phyloP scores from a whole-genome alignment of 1,284 basidiomycete genomes.

The Leccinum fuscescens region DNA sequence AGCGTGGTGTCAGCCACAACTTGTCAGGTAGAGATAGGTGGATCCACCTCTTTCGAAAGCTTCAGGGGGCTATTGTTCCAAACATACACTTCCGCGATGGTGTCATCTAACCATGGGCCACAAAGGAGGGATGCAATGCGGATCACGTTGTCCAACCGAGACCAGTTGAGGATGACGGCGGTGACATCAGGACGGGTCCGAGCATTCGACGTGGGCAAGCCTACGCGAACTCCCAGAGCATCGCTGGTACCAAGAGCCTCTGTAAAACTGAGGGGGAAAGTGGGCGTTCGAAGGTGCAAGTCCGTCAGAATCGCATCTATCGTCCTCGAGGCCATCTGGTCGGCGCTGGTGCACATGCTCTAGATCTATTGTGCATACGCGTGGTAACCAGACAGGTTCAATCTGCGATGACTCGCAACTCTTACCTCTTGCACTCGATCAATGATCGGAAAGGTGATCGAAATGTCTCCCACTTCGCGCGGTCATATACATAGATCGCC shows the following conservation, averaged over 20 bases:
- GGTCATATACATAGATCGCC: background rate
- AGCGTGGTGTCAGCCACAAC: background rate
- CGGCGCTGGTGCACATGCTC: background rate
- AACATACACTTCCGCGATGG: conserved; percentile 52
- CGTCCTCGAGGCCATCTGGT: background rate
- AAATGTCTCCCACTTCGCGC: background rate
- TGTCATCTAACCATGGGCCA: conserved; percentile 43
- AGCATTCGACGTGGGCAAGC: conserved; percentile 6
- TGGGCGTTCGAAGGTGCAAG: conserved; percentile 14
- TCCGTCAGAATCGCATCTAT: conserved; percentile 16
- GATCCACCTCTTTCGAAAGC: conserved; percentile 41
- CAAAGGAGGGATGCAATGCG: conserved; percentile 55
- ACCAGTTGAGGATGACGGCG: conserved; percentile 65
- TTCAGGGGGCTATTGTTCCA: conserved; percentile 63
- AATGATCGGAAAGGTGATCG: background rate
- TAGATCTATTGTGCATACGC: background rate
- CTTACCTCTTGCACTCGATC: background rate
- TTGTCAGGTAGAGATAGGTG: background rate
- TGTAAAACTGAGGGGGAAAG: conserved; percentile 22
- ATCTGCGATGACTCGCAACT: background rate
- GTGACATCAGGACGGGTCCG: conserved; percentile 40
- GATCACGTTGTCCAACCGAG: conserved; percentile 57
- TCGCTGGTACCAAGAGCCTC: background rate
- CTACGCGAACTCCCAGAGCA: conserved; percentile 14
- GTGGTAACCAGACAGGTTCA: background rate